Evolutionary conservation across 2,329 filamentous ascomycete species (phyloP), one percentile per base, ranked within the genome.

Genomic region (Verticillium longisporum): DNA sequence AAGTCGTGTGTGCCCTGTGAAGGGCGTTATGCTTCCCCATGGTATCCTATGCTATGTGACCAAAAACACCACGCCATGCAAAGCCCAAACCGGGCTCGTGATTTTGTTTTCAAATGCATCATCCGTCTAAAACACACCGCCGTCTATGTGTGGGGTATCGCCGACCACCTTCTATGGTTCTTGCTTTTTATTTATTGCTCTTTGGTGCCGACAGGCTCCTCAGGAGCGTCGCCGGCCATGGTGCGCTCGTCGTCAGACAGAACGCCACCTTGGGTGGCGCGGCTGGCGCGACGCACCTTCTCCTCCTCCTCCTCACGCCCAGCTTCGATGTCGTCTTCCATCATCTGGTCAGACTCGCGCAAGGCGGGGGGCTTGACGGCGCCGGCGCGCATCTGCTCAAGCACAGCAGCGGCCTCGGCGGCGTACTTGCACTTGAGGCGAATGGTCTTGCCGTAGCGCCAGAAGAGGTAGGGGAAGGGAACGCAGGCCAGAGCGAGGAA

Each of bases 391-490:
- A 80, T 79, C 64, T 71, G 71, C 64, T 74, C 72, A 73, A 89
- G 78, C 62, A 89, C 83, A 11, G 78, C 79, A 34, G 87, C 86
- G 6, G 88, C 84, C 64, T 84, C 72, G 1, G 79, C 78, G 13
- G 83, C 80, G 67, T 77, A 86, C 69, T 83, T 82, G 75, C 83
- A 86, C 60, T 76, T 76, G 63, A 71, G 69, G 33, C 84, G 77
- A 64, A 87, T 83, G 2, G 64, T 54, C 3, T 73, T 73, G 26
- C 84, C 84, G 71, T 91, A 91, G 67, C 83, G 86, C 76, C 90
- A 90, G 73, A 94, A 91, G 15, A 94, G 72, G 72, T 90, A 88
- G 0, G 90, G 90, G 68, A 90, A 88, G 0, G 90, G 89, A 18
- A 91, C 77, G 72, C 89, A 92, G 11, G 80, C 82, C 3, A 92